Evolutionary conservation across 768 basidiomycete species (phyloP).

Genomic region (Lactarius pseudohatsudake): DNA sequence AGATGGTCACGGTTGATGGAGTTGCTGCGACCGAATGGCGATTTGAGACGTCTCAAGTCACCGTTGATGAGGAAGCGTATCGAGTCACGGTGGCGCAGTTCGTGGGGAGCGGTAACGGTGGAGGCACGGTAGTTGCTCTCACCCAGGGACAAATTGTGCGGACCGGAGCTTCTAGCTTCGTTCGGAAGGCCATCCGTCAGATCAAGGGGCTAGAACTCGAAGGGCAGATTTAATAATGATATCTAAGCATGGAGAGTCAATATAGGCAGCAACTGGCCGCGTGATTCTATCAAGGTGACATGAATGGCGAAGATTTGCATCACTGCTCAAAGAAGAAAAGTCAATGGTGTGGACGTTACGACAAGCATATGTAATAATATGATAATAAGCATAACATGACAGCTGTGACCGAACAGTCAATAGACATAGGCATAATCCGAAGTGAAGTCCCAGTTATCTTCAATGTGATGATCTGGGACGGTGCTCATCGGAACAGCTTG

Average conservation of each 20-base stretch:
- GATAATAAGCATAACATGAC: constrained; percentile 26
- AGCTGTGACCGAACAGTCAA: constrained; percentile 16
- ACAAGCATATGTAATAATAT: constrained; percentile 24
- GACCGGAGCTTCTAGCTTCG: constrained; percentile 24
- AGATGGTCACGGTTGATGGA: constrained; percentile 60
- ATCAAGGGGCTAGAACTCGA: constrained; percentile 23
- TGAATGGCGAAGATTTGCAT: constrained; percentile 3
- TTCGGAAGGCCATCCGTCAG: constrained; percentile 24
- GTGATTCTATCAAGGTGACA: constrained; percentile 7
- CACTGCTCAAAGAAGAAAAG: constrained; percentile 1
- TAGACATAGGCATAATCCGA: constrained; percentile 29
- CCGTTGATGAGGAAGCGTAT: constrained; percentile 52
- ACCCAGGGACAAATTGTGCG: constrained; percentile 17
- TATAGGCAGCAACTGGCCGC: constrained; percentile 13
- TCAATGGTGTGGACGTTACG: constrained; percentile 9
- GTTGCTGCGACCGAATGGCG: constrained; percentile 58
- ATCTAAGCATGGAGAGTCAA: constrained; percentile 11
- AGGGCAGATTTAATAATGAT: constrained; percentile 6
- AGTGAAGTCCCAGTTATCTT: constrained; percentile 25
- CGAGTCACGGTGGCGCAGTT: constrained; percentile 67
- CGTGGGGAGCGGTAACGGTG: constrained; percentile 42
- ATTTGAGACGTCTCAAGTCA: constrained; percentile 60
- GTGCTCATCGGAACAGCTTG: constrained; percentile 24
- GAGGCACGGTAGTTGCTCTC: constrained; percentile 12
- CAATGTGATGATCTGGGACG: constrained; percentile 17